phyloP scores from a whole-genome alignment of 306 rosid genomes.

The Trifolium dubium region DNA sequence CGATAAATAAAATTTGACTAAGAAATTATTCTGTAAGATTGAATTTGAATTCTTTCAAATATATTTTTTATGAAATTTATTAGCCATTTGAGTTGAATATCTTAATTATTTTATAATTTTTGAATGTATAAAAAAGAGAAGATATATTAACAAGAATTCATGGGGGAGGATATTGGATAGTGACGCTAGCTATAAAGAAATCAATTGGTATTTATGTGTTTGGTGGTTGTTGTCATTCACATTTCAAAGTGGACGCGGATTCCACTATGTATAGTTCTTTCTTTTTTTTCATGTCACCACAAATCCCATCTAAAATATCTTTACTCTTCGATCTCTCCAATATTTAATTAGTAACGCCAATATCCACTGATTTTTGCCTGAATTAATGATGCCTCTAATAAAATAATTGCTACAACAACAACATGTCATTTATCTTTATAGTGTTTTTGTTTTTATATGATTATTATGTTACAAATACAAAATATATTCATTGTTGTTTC shows the following conservation, averaged over 20 bases:
- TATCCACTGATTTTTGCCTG: not conserved
- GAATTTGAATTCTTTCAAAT: too few relatives aligned
- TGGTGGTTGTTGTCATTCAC: constrained; percentile 52
- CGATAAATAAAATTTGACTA: too few relatives aligned
- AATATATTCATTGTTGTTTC: too few relatives aligned
- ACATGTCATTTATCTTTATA: too few relatives aligned
- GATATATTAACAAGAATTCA: constrained; percentile 26
- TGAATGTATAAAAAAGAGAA: not conserved
- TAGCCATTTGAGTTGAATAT: too few relatives aligned
- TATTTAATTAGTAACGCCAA: constrained; percentile 4
- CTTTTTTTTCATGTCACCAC: constrained; percentile 26
- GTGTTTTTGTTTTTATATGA: too few relatives aligned
- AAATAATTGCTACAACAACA: not conserved
- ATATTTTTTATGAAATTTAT: too few relatives aligned
- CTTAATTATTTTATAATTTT: too few relatives aligned
- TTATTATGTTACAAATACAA: too few relatives aligned
- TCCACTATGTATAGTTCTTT: constrained; percentile 40
- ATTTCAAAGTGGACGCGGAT: constrained; percentile 43
- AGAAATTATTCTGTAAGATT: too few relatives aligned
- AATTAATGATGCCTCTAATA: not conserved
- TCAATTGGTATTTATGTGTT: constrained; percentile 41
- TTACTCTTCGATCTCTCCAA: constrained; percentile 5
- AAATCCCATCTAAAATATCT: constrained; percentile 38
- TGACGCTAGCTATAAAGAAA: constrained; percentile 45
- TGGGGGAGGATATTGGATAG: constrained; percentile 41